Evolutionary conservation across 129 eudicot species (phyloP).

Genomic region (Erigeron canadensis): DNA sequence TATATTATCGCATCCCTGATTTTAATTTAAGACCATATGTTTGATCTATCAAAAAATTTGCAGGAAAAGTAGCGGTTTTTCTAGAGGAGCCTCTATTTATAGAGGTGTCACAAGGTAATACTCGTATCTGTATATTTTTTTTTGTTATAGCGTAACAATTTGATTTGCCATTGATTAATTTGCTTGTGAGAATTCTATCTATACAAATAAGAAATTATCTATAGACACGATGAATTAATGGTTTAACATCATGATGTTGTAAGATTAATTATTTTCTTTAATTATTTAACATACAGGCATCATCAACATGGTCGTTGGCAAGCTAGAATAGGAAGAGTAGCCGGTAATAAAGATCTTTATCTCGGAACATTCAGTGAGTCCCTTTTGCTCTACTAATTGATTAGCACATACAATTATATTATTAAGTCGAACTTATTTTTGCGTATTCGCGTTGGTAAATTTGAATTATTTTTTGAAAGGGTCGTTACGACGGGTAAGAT

Average conservation of each 20-base stretch:
- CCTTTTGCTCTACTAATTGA: background rate
- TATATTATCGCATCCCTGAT: background rate
- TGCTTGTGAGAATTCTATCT: no score
- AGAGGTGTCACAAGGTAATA: conserved; percentile 87
- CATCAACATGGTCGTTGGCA: conserved; percentile 96
- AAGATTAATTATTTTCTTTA: background rate
- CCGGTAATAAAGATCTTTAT: conserved; percentile 92
- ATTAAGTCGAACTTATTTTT: no score
- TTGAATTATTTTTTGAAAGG: background rate
- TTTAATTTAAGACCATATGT: background rate
- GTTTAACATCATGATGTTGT: background rate
- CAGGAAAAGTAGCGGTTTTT: conserved; percentile 96
- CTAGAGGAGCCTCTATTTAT: conserved; percentile 92
- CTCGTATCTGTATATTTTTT: no score
- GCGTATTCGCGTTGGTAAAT: background rate
- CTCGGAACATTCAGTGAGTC: conserved; percentile 91
- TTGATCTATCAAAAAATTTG: conserved; percentile 6
- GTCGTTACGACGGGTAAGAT: background rate
- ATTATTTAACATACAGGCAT: conserved; percentile 44
- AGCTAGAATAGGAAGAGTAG: conserved; percentile 94
- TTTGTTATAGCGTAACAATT: background rate
- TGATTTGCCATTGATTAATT: no score
- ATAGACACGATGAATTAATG: no score
- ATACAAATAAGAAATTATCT: background rate
- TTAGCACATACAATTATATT: background rate